These are phyloP conservation scores for Ophiognomonia clavigignenti-juglandacearum DNA, from an alignment of 2,329 filamentous ascomycete genomes.

Conservation along the genomic window DNA sequence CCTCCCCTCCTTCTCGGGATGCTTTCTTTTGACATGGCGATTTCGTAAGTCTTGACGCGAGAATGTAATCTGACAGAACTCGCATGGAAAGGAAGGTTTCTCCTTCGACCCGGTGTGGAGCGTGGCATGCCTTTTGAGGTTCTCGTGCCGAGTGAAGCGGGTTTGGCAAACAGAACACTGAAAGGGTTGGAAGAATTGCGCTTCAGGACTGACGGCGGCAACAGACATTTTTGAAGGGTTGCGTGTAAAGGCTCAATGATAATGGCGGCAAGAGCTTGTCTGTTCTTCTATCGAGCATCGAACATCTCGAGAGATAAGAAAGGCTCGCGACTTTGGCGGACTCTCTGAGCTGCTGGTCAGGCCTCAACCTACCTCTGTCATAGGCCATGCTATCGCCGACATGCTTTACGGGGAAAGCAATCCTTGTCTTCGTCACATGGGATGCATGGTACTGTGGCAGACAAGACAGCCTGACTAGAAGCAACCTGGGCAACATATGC, in stretches of 20 bases:
- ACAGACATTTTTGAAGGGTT: constrained; percentile 11
- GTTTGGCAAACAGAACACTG: constrained; percentile 33
- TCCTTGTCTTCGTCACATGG: too few species aligned
- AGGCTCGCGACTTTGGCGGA: too few species aligned
- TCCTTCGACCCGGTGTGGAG: constrained; percentile 30
- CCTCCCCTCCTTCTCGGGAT: constrained; percentile 23
- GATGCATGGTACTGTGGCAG: too few species aligned
- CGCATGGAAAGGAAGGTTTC: constrained; percentile 28
- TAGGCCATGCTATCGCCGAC: too few species aligned
- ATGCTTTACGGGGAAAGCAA: too few species aligned
- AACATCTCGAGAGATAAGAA: too few species aligned
- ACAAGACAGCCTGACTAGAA: too few species aligned
- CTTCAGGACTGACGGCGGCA: not conserved
- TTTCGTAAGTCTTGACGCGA: constrained; percentile 34
- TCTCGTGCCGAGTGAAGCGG: constrained; percentile 34
- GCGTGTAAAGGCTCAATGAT: not conserved
- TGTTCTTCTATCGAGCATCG: too few species aligned
- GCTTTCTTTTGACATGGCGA: constrained; percentile 37
- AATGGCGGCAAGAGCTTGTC: not conserved
- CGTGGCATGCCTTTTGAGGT: constrained; percentile 36
- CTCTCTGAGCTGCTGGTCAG: too few species aligned
- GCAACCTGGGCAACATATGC: too few species aligned
- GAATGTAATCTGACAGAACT: constrained; percentile 33
- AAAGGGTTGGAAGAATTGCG: constrained; percentile 28
- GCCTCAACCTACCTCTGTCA: too few species aligned